These are phyloP conservation scores for Brassica napus DNA, from an alignment of 345 rosid species.

Conservation along the genomic window DNA sequence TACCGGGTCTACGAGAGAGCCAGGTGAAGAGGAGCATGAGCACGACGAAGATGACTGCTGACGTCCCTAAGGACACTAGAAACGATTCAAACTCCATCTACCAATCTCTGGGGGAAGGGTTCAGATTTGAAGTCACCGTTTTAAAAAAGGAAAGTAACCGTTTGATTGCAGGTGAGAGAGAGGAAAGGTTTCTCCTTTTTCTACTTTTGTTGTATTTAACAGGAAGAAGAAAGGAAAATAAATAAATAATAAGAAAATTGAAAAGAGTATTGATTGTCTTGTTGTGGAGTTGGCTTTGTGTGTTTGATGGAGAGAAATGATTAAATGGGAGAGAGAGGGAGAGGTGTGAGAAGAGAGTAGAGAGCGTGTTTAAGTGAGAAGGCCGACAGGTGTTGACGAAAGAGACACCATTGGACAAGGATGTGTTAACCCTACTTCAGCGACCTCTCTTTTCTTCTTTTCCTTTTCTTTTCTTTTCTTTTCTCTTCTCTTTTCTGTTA, in stretches of 20 bases:
- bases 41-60: conserved; percentile 60
- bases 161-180: background rate
- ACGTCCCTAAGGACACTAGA: conserved; percentile 81
- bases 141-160: conserved; percentile 20
- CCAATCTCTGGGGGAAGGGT: background rate
- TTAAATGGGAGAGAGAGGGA: background rate
- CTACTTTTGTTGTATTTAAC: background rate
- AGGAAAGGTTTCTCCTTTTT: background rate
- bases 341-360: conserved; percentile 14
- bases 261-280: background rate
- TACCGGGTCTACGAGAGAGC: conserved; percentile 68
- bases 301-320: background rate
- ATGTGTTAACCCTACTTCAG: conserved; percentile 29
- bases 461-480: background rate
- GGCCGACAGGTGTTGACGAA: conserved; percentile 36
- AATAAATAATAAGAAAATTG: background rate
- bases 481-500: background rate
- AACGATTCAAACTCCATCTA: conserved; percentile 76
- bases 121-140: conserved; percentile 10
- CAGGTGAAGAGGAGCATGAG: conserved; percentile 70
- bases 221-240: background rate
- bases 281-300: background rate
- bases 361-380: conserved; percentile 38
- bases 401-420: conserved; percentile 32
- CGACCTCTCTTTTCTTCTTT: conserved; percentile 10